Evolutionary conservation across 2,329 filamentous ascomycete species (phyloP).

Genomic region (Amphichorda felina): DNA sequence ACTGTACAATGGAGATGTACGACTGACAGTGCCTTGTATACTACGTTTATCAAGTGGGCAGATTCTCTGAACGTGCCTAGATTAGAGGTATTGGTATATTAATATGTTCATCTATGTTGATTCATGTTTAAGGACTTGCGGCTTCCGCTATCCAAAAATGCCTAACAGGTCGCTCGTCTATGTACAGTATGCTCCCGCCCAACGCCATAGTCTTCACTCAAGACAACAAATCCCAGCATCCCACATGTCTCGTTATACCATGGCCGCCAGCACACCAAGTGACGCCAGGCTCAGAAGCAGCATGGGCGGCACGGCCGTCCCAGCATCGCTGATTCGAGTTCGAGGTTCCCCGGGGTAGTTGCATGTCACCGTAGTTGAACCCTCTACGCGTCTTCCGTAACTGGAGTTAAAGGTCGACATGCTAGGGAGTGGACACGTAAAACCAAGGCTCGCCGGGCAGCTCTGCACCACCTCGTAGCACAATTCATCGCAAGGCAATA

Average conservation of each 20-base stretch:
- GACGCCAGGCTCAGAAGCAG: slow-evolving; percentile 5
- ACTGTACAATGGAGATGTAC: no score
- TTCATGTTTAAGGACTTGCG: no score
- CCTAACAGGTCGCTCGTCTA: not conserved
- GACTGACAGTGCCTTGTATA: not conserved
- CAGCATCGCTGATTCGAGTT: not conserved
- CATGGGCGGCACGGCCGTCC: slow-evolving; percentile 6
- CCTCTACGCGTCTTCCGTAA: slow-evolving; percentile 17
- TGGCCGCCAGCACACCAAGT: not conserved
- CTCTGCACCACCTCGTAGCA: slow-evolving; percentile 79
- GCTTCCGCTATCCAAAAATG: no score
- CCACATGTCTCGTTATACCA: not conserved
- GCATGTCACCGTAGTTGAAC: slow-evolving; percentile 16
- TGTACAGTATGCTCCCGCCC: not conserved
- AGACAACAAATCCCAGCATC: not conserved
- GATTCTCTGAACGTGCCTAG: no score
- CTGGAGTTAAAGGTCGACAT: slow-evolving; percentile 20
- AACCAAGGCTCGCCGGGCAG: slow-evolving; percentile 67
- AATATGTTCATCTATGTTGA: no score
- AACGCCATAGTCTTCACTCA: no score
- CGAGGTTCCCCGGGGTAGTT: slow-evolving; percentile 20
- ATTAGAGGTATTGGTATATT: no score
- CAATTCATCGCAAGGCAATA: slow-evolving; percentile 77
- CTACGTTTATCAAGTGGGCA: not conserved
- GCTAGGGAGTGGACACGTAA: slow-evolving; percentile 53